Base-by-base conservation (phyloP, 2,329 filamentous ascomycete species). In the Calonectria pseudoreteaudii region DNA sequence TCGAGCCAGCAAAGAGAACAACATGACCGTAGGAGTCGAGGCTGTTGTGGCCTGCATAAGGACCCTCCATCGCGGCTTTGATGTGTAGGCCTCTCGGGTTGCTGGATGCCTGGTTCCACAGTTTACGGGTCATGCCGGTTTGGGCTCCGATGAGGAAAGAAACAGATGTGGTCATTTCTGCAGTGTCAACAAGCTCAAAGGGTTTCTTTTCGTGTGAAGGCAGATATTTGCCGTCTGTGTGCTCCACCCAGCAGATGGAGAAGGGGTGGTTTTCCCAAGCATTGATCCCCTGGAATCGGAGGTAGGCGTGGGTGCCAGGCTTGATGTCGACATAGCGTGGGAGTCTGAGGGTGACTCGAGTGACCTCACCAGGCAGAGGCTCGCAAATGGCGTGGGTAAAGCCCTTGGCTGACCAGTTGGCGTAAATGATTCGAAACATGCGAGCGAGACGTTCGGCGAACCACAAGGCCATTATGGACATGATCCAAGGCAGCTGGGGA, bases 1-100 rank as follows among this genome's bases (percentile, higher is more conserved):
- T 95, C 71, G 96, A 95, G 71, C 95, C 96, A 16, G 96, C 96
- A 82, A 98, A 95, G 71, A 99, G 93, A 76, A 99, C 91, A 56
- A 93, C 92, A 53, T 97, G 97, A 49, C 97, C 96, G 84, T 98
- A 98, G 10, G 96, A 98, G 84, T 95, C 93, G 76, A 98, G 92
- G 74, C 92, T 92, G 85, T 98, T 94, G 82, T 95, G 93, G 52
- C 93, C 93, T 6, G 92, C 93, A 82, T 98, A 98, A 0, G 97
- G 96, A 0, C 97, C 97, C 86, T 98, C 97, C 74, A 97, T 91
- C 72, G 94, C 92, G 41, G 95, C 95, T 72, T 89, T 90, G 70
- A 96, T 87, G 14, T 88, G 88, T 74, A 96, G 86, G 18, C 88
- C 88, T 38, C 86, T 87, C 30, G 85, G 84, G n/a, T 88, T 86